Evolutionary conservation across 225 moss, liverwort and hornwort species (phyloP).

Genomic region (Pseudisothecium myosuroides): DNA sequence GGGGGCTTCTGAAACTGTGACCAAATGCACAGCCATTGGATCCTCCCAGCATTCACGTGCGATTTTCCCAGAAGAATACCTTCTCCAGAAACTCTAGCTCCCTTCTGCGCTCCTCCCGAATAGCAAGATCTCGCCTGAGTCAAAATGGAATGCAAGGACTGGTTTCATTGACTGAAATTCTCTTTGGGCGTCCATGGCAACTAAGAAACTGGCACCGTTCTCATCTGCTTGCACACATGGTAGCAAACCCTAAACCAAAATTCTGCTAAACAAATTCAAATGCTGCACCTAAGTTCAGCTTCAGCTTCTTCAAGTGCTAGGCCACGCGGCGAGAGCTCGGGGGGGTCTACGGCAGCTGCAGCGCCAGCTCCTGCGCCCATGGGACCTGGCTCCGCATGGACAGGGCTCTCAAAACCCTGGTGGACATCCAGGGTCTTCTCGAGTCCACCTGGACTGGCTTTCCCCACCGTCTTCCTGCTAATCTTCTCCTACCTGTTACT

Average conservation of each 20-base stretch:
- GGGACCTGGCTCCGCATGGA: slow-evolving; percentile 94
- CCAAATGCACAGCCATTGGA: not conserved
- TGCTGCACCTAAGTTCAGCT: slow-evolving; percentile 75
- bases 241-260: not conserved
- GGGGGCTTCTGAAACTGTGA: not conserved
- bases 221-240: not conserved
- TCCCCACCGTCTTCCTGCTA: not conserved
- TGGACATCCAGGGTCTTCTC: slow-evolving; percentile 61
- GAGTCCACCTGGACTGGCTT: not conserved
- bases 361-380: slow-evolving; percentile 99
- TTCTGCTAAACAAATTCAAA: not conserved
- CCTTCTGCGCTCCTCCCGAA: slow-evolving; percentile 82
- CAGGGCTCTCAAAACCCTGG: slow-evolving; percentile 57
- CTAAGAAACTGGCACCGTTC: slow-evolving; percentile 6
- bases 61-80: slow-evolving; percentile 23
- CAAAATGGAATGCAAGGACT: slow-evolving; percentile 19
- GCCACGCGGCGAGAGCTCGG: slow-evolving; percentile 69
- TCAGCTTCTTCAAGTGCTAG: slow-evolving; percentile 76
- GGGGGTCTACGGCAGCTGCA: slow-evolving; percentile 83
- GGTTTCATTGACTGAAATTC: slow-evolving; percentile 7
- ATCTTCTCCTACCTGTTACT: not conserved
- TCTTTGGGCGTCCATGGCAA: not conserved
- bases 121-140: slow-evolving; percentile 69
- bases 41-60: not conserved
- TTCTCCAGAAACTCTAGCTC: slow-evolving; percentile 92